These are phyloP conservation scores for Populus hybrid DNA, from an alignment of 441 rosid species.

Conservation along the genomic window DNA sequence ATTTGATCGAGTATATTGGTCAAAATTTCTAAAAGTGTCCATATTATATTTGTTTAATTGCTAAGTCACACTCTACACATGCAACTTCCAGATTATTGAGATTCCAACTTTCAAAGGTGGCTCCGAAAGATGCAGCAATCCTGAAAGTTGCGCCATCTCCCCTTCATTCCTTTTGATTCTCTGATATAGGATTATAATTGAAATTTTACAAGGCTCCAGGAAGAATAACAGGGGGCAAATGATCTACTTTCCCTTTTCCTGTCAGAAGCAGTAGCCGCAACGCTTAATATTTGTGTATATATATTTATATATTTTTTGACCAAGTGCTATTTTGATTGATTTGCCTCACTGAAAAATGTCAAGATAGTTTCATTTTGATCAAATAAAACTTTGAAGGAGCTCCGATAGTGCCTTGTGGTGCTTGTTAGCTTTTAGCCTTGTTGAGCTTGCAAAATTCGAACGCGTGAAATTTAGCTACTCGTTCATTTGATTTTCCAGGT, in stretches of 20 bases:
- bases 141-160: conserved; percentile 4
- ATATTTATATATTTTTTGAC: not conserved
- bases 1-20: conserved; percentile 5
- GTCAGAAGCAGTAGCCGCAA: conserved; percentile 3
- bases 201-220: conserved; percentile 16
- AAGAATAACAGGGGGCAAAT: conserved; percentile 28
- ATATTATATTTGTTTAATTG: conserved; percentile 11
- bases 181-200: not conserved
- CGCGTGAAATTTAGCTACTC: not conserved
- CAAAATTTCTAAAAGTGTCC: not conserved
- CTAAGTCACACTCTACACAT: not conserved
- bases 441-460: not conserved
- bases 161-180: conserved; percentile 9
- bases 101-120: not conserved
- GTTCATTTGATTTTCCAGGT: not conserved
- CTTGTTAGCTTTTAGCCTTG: not conserved
- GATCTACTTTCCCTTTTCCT: conserved; percentile 7
- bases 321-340: not conserved
- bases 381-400: not conserved
- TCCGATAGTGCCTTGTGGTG: not conserved
- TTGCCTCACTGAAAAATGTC: not conserved
- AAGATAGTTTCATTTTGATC: not conserved
- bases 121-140: not conserved
- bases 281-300: conserved; percentile 2
- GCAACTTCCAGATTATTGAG: conserved; percentile 14